A percentile compares a stretch with the other conserved stretches of the same genome.
phyloP scores from a whole-genome alignment of 169 alveolate species.

The Blepharisma undulans region DNA sequence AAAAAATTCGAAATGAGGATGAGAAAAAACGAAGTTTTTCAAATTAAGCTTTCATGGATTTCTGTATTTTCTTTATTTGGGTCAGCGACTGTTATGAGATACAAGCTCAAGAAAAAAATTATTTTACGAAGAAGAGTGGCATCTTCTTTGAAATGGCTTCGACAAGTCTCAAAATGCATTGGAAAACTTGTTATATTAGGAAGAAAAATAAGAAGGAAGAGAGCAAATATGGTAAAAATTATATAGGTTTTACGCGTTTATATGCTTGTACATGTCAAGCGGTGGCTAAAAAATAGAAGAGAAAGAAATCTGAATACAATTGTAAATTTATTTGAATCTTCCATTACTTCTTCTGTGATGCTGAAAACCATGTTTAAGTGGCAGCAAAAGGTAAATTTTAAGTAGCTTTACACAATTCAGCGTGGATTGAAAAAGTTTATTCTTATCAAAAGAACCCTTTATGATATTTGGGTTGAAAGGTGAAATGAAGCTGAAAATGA shows the following conservation, averaged over 20 bases:
- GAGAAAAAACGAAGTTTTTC: neutral
- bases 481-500: constrained; percentile 9
- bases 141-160: neutral
- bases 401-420: neutral
- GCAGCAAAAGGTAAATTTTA: neutral
- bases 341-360: neutral
- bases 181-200: neutral
- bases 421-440: neutral
- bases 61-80: neutral
- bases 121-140: neutral
- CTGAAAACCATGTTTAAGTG: neutral
- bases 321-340: neutral
- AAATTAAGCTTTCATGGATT: neutral
- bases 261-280: neutral
- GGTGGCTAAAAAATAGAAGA: neutral
- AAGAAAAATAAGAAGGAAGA: neutral
- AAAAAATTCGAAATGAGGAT: neutral
- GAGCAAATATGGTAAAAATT: neutral
- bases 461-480: neutral
- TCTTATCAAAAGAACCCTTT: neutral
- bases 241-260: neutral
- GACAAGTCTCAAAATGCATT: neutral
- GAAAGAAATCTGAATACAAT: neutral
- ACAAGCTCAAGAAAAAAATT: neutral
- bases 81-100: neutral